Evolutionary conservation across 1,284 basidiomycete genomes (phyloP).

Genomic region (Pseudozyma flocculosa): DNA sequence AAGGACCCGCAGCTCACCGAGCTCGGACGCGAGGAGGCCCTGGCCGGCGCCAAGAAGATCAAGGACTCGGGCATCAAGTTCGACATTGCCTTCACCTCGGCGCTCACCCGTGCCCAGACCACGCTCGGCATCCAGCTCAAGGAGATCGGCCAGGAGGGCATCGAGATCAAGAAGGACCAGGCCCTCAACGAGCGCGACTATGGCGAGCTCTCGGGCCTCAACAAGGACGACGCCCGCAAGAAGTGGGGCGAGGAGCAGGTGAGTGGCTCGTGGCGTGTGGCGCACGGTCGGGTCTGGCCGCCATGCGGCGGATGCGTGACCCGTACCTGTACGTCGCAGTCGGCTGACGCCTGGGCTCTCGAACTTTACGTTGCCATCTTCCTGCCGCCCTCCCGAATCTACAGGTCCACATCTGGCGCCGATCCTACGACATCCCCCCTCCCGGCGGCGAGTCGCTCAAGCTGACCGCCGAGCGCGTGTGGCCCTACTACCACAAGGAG

Average conservation of each 20-base stretch:
- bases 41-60: constrained; percentile 54
- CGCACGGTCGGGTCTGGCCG: too few species aligned
- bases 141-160: constrained; percentile 58
- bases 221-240: constrained; percentile 60
- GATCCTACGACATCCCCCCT: constrained; percentile 59
- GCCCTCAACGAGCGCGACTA: constrained; percentile 61
- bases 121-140: constrained; percentile 60
- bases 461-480: constrained; percentile 59
- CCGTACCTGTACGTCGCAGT: too few species aligned
- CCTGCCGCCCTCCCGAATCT: too few species aligned
- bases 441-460: constrained; percentile 60
- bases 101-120: constrained; percentile 59
- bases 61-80: constrained; percentile 55
- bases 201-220: constrained; percentile 59
- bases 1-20: constrained; percentile 58
- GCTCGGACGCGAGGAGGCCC: constrained; percentile 52
- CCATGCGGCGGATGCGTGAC: too few species aligned
- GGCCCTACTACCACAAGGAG: constrained; percentile 60
- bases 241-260: constrained; percentile 61
- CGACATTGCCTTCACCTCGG: constrained; percentile 60
- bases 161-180: constrained; percentile 58
- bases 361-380: too few species aligned
- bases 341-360: too few species aligned
- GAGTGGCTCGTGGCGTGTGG: too few species aligned
- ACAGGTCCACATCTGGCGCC: constrained; percentile 59